Conservation (phyloP, 2,329 filamentous ascomycete species). For the Arthroderma sp. region DNA sequence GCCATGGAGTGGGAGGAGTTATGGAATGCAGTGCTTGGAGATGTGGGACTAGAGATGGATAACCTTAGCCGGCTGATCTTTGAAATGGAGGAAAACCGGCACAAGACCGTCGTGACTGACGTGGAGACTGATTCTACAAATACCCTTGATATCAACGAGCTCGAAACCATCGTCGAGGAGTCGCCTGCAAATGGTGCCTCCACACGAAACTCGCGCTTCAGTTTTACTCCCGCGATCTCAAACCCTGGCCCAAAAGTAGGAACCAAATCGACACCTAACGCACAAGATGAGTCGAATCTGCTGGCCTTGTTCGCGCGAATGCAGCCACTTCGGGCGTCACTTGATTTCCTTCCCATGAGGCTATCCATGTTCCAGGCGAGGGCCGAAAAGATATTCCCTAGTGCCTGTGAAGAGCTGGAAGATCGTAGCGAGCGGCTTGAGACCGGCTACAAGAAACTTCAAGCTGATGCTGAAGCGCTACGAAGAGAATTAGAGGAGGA, state of each 20-base stretch:
- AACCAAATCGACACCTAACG: conserved; percentile 31
- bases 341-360: conserved; percentile 93
- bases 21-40: conserved; percentile 84
- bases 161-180: conserved; percentile 89
- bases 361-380: conserved; percentile 72
- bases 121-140: conserved; percentile 41
- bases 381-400: conserved; percentile 69
- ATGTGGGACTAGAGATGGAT: conserved; percentile 82
- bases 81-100: conserved; percentile 93
- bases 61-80: conserved; percentile 71
- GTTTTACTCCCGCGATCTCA: conserved; percentile 49
- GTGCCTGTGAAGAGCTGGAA: conserved; percentile 78
- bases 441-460: conserved; percentile 72
- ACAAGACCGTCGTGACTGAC: conserved; percentile 55
- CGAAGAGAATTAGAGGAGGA: conserved; percentile 88
- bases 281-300: conserved; percentile 74
- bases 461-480: conserved; percentile 78
- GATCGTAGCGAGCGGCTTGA: conserved; percentile 63
- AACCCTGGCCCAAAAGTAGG: conserved; percentile 28
- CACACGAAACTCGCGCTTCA: conserved; percentile 51
- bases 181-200: conserved; percentile 47
- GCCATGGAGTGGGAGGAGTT: conserved; percentile 99
- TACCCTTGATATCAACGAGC: conserved; percentile 65
- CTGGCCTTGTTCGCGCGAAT: conserved; percentile 86
- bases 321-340: conserved; percentile 80